phyloP scores from a whole-genome alignment of 2,329 filamentous ascomycete genomes.

The Paraphaeosphaeria sporulosa region DNA sequence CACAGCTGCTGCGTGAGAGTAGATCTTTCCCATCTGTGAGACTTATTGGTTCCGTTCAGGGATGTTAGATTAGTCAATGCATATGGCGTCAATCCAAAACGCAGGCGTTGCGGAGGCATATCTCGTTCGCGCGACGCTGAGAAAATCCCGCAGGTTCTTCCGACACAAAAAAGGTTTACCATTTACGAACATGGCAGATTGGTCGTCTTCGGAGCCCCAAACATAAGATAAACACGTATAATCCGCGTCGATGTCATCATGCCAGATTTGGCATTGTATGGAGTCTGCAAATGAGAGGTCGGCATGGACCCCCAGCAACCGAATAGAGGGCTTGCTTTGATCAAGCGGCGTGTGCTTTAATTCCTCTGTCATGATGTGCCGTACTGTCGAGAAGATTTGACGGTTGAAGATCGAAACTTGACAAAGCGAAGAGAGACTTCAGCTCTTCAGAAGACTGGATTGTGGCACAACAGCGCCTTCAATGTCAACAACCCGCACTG shows the following conservation, averaged over 20 bases:
- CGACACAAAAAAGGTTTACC: background rate
- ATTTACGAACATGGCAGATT: background rate
- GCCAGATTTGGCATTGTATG: conserved; percentile 12
- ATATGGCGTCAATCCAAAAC: conserved; percentile 19
- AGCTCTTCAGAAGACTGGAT: background rate
- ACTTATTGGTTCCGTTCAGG: conserved; percentile 14
- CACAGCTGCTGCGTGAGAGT: background rate
- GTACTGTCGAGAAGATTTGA: background rate
- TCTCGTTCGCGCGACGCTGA: background rate
- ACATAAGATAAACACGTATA: conserved; percentile 21
- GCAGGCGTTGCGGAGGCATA: background rate
- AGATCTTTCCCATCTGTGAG: background rate
- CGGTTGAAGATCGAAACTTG: background rate
- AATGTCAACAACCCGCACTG: background rate
- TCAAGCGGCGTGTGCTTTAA: background rate
- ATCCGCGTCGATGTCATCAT: background rate
- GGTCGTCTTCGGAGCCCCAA: conserved; percentile 4
- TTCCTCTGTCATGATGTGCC: background rate
- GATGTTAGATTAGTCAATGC: conserved; percentile 14
- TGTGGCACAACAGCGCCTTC: background rate
- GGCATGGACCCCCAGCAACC: background rate
- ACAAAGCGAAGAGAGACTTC: background rate
- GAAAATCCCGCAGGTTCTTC: conserved; percentile 14
- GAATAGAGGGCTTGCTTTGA: background rate
- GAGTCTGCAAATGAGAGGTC: background rate